phyloP scores from a whole-genome alignment of 257 asterid genomes.

The Cordia subcordata region DNA sequence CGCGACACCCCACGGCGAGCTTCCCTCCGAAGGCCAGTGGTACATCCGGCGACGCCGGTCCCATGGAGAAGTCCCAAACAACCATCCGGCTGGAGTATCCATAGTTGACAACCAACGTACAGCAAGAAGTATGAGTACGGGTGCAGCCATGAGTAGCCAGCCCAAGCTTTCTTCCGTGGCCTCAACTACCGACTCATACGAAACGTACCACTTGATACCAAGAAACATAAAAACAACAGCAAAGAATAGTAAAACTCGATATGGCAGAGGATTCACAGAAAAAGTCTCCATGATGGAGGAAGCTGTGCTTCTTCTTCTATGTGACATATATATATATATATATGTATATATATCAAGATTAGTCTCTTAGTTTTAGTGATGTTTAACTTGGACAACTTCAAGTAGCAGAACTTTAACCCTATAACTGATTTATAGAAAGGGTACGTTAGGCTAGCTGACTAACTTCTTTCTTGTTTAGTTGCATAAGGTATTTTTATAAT shows the following conservation, averaged over 20 bases:
- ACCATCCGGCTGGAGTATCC: constrained; percentile 34
- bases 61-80: constrained; percentile 41
- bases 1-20: constrained; percentile 88
- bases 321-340: constrained; percentile 24
- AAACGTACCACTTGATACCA: constrained; percentile 74
- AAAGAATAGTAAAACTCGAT: constrained; percentile 62
- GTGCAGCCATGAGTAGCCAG: constrained; percentile 61
- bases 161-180: constrained; percentile 73
- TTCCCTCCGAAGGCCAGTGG: constrained; percentile 34
- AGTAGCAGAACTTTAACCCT: no score
- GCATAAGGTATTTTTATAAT: no score
- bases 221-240: constrained; percentile 56
- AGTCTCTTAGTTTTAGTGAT: no score
- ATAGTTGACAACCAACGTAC: constrained; percentile 47
- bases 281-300: constrained; percentile 47
- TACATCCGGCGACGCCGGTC: constrained; percentile 33
- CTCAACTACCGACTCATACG: constrained; percentile 65
- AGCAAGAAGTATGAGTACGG: constrained; percentile 50
- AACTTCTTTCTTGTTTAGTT: no score
- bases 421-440: no score
- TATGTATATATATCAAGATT: no score
- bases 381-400: no score
- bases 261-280: constrained; percentile 62
- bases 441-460: no score
- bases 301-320: constrained; percentile 40